A percentile compares a stretch with the other conserved stretches of the same genome.
Conservation (phyloP, 129 eudicot genomes). For the Saussurea involucrata region DNA sequence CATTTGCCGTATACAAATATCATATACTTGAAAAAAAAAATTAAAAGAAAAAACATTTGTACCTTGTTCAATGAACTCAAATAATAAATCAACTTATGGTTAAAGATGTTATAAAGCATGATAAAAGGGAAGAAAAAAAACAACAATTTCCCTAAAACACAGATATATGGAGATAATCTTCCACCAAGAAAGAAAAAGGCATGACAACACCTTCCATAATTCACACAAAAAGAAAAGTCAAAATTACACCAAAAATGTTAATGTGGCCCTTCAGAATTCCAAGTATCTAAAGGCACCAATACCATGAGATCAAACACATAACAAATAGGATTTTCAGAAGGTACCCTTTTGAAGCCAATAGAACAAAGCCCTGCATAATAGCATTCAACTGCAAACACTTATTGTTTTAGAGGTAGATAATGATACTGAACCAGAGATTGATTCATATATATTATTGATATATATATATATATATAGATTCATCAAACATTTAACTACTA, state of each 20-base stretch:
- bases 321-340: neutral
- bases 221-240: constrained; percentile 23
- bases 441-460: neutral
- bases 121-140: neutral
- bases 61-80: neutral
- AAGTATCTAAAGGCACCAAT: constrained; percentile 6
- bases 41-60: neutral
- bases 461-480: neutral
- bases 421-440: neutral
- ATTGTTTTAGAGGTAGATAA: neutral
- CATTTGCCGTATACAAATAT: no score
- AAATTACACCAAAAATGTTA: constrained; percentile 6
- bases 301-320: constrained; percentile 5
- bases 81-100: neutral
- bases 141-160: neutral
- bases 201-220: constrained; percentile 27
- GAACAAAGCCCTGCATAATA: neutral
- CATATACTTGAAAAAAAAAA: no score
- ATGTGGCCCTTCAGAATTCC: constrained; percentile 27
- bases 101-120: neutral
- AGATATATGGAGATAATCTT: constrained; percentile 18
- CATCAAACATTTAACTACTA: constrained; percentile 8
- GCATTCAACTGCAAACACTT: constrained; percentile 3
- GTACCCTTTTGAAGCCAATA: neutral
- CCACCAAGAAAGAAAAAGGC: constrained; percentile 29